These are phyloP conservation scores for Paramecium pentaurelia DNA, from an alignment of 73 alveolate genomes.

Conservation along the genomic window DNA sequence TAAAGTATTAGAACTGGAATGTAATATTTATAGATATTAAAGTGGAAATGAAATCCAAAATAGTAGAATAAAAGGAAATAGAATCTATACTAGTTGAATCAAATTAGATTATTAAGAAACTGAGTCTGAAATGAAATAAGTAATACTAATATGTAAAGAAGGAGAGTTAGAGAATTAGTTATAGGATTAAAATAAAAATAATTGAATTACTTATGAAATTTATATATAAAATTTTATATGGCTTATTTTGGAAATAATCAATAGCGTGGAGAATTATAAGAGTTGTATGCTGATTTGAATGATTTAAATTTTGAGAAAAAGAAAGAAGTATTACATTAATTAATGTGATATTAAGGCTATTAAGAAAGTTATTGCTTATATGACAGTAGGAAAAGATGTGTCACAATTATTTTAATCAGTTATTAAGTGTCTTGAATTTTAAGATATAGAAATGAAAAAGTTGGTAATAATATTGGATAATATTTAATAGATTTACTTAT, in stretches of 20 bases:
- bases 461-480: not conserved
- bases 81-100: too few relatives aligned
- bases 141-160: too few relatives aligned
- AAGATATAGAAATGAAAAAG: conserved; percentile 49
- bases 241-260: conserved; percentile 19
- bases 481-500: conserved; percentile 13
- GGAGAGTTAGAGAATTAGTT: too few relatives aligned
- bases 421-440: conserved; percentile 55
- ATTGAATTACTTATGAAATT: not conserved
- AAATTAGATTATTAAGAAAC: too few relatives aligned
- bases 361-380: conserved; percentile 44
- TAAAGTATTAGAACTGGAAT: too few relatives aligned
- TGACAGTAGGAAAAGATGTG: conserved; percentile 58
- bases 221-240: not conserved
- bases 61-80: too few relatives aligned
- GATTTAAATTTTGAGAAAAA: conserved; percentile 35
- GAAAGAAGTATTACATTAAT: not conserved
- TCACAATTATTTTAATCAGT: conserved; percentile 43
- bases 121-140: too few relatives aligned
- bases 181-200: too few relatives aligned
- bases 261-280: conserved; percentile 52
- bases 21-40: too few relatives aligned
- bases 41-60: too few relatives aligned
- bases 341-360: not conserved
- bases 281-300: conserved; percentile 40